Conservation (phyloP, 2,329 filamentous ascomycete genomes). For the Talaromyces sp. region DNA sequence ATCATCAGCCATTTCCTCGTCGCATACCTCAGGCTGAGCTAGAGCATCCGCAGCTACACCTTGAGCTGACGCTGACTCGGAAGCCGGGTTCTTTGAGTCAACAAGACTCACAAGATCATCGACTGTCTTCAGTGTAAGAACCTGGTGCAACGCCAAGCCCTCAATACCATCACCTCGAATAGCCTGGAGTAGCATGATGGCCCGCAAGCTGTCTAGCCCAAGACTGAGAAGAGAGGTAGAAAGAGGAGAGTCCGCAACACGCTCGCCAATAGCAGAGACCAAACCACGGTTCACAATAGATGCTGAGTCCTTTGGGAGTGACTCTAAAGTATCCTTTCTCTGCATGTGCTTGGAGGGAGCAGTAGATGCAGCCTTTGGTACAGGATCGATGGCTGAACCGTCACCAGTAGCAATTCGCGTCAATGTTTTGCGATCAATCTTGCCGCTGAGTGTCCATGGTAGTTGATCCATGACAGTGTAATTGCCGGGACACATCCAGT, state of each 20-base stretch:
- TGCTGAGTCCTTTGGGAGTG: background rate
- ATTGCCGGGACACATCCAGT: background rate
- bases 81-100: background rate
- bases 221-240: background rate
- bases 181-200: background rate
- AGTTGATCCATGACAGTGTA: background rate
- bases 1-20: background rate
- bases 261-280: background rate
- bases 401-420: background rate
- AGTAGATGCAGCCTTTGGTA: background rate
- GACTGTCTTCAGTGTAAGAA: background rate
- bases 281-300: constrained; percentile 1
- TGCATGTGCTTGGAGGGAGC: background rate
- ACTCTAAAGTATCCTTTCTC: background rate
- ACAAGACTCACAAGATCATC: background rate
- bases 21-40: background rate
- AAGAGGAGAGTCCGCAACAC: background rate
- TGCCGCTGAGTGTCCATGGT: background rate
- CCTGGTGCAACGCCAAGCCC: background rate
- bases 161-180: background rate
- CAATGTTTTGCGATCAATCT: constrained; percentile 1
- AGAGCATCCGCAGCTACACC: background rate
- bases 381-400: background rate
- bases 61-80: background rate
- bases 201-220: background rate